Conservation (phyloP, 139 green algal genomes). For the Micractinium conductrix region DNA sequence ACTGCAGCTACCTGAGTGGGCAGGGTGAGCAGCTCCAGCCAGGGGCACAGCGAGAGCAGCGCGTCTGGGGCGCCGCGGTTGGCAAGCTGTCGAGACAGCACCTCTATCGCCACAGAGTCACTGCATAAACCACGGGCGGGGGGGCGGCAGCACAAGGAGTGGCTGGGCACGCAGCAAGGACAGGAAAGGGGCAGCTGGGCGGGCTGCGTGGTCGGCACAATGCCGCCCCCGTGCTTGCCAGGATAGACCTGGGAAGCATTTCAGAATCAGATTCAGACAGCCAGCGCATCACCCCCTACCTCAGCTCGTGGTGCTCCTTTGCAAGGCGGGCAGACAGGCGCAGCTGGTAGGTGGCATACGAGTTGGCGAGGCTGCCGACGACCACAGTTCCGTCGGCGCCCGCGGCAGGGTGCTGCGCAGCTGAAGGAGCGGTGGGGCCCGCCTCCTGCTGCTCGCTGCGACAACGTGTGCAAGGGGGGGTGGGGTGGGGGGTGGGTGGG, state of each 20-base stretch:
- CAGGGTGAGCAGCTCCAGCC: slow-evolving; percentile 90
- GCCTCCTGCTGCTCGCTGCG: slow-evolving; percentile 15
- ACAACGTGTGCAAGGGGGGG: background rate
- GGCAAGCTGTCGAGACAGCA: slow-evolving; percentile 72
- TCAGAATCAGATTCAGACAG: no score
- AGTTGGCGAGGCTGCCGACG: slow-evolving; percentile 80
- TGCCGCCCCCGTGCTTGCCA: no score
- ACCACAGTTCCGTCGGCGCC: slow-evolving; percentile 54
- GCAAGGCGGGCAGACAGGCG: slow-evolving; percentile 77
- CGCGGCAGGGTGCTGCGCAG: background rate
- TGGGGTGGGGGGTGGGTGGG: background rate
- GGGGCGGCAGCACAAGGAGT: no score
- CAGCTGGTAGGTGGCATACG: slow-evolving; percentile 89
- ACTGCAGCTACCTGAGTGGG: slow-evolving; percentile 40
- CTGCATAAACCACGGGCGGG: no score
- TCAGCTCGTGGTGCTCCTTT: slow-evolving; percentile 66
- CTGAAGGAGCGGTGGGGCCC: background rate
- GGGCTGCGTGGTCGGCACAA: no score
- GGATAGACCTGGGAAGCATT: background rate
- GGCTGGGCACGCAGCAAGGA: no score
- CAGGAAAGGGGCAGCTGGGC: no score
- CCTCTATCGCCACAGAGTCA: slow-evolving; percentile 78
- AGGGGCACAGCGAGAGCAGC: slow-evolving; percentile 86
- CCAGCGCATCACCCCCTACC: background rate
- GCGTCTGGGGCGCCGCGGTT: slow-evolving; percentile 39